Conservation (phyloP, 2,329 filamentous ascomycete genomes). For the Botrytis hyacinthi region DNA sequence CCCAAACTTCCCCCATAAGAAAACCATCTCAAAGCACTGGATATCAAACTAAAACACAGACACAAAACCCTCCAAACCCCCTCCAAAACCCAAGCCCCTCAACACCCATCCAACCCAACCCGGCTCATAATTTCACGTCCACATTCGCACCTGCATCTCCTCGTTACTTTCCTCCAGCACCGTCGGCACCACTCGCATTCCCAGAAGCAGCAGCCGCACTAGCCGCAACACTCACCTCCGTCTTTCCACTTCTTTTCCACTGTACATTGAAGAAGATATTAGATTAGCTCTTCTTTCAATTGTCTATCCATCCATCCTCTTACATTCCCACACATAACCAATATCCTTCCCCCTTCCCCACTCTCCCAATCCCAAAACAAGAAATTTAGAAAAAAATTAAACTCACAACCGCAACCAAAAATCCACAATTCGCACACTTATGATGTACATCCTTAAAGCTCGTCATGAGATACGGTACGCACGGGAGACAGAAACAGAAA, state of each 20-base stretch:
- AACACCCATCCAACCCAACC: not conserved
- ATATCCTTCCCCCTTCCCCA: not conserved
- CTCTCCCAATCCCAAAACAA: not conserved
- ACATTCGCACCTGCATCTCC: not conserved
- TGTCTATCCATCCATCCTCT: not conserved
- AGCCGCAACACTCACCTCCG: not conserved
- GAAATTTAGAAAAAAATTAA: no score
- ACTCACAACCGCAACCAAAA: not conserved
- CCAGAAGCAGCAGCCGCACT: not conserved
- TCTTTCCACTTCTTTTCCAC: constrained; percentile 9
- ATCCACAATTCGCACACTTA: not conserved
- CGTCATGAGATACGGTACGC: not conserved
- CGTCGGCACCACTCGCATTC: not conserved
- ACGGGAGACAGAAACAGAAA: not conserved
- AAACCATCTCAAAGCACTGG: not conserved
- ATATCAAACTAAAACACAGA: not conserved
- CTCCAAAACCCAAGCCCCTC: no score
- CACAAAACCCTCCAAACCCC: not conserved
- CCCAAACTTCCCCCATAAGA: no score
- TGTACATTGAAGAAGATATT: not conserved
- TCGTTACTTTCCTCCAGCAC: no score
- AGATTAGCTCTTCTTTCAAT: not conserved
- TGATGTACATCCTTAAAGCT: constrained; percentile 3
- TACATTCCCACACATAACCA: not conserved
- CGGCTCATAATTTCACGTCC: not conserved